Evolutionary conservation across 768 basidiomycete genomes (phyloP).

Genomic region (Lyophyllum shimeji): DNA sequence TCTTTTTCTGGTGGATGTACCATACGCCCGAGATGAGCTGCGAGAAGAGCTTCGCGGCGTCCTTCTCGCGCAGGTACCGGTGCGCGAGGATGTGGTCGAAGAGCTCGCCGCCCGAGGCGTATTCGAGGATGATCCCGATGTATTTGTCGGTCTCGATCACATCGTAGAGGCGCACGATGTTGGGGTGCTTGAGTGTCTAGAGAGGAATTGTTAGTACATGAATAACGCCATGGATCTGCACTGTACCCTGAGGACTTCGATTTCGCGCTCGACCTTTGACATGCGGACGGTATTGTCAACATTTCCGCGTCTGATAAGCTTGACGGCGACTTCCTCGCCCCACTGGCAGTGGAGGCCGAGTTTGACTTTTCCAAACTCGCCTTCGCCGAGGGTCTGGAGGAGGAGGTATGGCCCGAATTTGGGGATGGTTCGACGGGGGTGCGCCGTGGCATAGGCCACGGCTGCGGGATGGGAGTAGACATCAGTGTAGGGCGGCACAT

Average conservation of each 20-base stretch:
- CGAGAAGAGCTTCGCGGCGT: conserved; percentile 94
- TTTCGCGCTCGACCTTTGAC: conserved; percentile 96
- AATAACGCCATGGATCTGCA: background rate
- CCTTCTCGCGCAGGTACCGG: conserved; percentile 90
- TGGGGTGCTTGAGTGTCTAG: conserved; percentile 93
- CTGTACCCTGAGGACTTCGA: conserved; percentile 91
- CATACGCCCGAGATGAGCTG: conserved; percentile 98
- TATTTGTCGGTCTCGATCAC: conserved; percentile 99
- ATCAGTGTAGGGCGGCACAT: conserved; percentile 57
- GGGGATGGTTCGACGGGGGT: conserved; percentile 83
- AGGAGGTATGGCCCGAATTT: conserved; percentile 96
- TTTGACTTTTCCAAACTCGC: conserved; percentile 99
- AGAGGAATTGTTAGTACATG: conserved; percentile 14
- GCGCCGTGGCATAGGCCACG: conserved; percentile 76
- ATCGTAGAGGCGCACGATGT: conserved; percentile 97
- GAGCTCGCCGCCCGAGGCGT: conserved; percentile 96
- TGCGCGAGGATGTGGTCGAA: conserved; percentile 99
- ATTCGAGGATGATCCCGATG: conserved; percentile 98
- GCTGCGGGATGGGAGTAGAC: conserved; percentile 86
- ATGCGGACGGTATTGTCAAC: conserved; percentile 84
- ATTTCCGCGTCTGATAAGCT: conserved; percentile 91
- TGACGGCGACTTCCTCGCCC: conserved; percentile 99
- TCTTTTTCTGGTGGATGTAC: conserved; percentile 99
- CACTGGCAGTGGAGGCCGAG: conserved; percentile 91
- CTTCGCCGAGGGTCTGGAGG: conserved; percentile 95